These are phyloP conservation scores for Cordyceps militaris DNA, from an alignment of 2,329 filamentous ascomycete genomes.

Conservation along the genomic window DNA sequence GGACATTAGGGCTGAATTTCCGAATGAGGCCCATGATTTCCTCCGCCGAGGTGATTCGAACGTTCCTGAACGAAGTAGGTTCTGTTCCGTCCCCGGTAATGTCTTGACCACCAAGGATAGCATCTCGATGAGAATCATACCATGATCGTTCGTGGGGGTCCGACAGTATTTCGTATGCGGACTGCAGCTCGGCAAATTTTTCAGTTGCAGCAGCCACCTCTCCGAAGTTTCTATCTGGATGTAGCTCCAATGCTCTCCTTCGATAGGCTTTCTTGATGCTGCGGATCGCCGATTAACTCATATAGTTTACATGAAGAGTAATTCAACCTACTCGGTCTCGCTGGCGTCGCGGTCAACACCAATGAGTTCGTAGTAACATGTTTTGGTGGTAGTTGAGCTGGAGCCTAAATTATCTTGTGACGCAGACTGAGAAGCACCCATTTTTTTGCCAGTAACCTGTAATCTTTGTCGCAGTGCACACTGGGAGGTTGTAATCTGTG, in stretches of 20 bases:
- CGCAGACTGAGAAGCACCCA: slow-evolving; percentile 53
- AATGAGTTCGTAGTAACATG: slow-evolving; percentile 81
- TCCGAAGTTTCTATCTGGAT: slow-evolving; percentile 88
- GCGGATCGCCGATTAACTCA: not conserved
- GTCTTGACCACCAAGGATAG: slow-evolving; percentile 66
- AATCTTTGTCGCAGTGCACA: not conserved
- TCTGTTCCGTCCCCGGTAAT: slow-evolving; percentile 35
- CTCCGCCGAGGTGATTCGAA: slow-evolving; percentile 69
- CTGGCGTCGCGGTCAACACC: slow-evolving; percentile 64
- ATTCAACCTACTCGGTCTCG: slow-evolving; percentile 65
- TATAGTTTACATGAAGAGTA: too few relatives aligned
- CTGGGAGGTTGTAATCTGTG: not conserved
- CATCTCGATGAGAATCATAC: slow-evolving; percentile 92
- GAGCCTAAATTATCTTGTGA: slow-evolving; percentile 24
- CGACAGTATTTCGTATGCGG: slow-evolving; percentile 91
- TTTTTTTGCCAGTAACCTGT: slow-evolving; percentile 20
- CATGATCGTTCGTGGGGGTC: slow-evolving; percentile 93
- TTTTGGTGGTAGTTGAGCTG: slow-evolving; percentile 45
- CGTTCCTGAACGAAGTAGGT: slow-evolving; percentile 57
- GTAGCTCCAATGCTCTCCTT: slow-evolving; percentile 81
- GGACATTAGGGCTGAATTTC: slow-evolving; percentile 69
- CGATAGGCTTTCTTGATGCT: slow-evolving; percentile 93
- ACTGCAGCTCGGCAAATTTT: slow-evolving; percentile 84
- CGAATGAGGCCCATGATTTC: slow-evolving; percentile 74
- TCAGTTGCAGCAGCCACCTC: slow-evolving; percentile 77